Conservation (phyloP, 345 rosid genomes). For the Barbarea vulgaris region DNA sequence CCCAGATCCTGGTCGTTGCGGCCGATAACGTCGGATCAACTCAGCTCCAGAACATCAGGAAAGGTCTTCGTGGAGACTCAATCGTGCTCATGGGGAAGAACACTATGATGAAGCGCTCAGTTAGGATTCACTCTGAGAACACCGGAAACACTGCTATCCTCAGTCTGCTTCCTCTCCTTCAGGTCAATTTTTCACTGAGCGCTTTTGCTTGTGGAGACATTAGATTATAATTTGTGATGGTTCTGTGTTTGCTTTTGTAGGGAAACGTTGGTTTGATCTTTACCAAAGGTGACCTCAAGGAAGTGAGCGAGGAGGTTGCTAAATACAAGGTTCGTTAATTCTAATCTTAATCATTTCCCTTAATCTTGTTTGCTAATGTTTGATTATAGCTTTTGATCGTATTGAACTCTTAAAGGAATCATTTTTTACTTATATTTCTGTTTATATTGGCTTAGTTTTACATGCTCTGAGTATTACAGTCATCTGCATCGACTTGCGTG, state of each 20-base stretch:
- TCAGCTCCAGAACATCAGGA: slow-evolving; percentile 81
- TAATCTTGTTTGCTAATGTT: too few relatives aligned
- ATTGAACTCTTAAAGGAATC: too few relatives aligned
- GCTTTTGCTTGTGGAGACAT: not conserved
- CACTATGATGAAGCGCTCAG: slow-evolving; percentile 92
- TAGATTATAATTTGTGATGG: not conserved
- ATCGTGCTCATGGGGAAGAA: slow-evolving; percentile 88
- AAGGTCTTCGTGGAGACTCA: slow-evolving; percentile 82
- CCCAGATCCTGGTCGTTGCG: slow-evolving; percentile 67
- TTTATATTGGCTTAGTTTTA: too few relatives aligned
- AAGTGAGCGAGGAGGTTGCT: slow-evolving; percentile 90
- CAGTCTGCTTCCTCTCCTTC: slow-evolving; percentile 76
- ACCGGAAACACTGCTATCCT: slow-evolving; percentile 63
- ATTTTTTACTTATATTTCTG: too few relatives aligned
- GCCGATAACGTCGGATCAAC: slow-evolving; percentile 90
- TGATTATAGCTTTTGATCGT: too few relatives aligned
- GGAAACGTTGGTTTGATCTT: slow-evolving; percentile 91
- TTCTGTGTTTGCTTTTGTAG: slow-evolving; percentile 36
- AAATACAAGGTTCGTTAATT: slow-evolving; percentile 70
- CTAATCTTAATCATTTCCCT: too few relatives aligned
- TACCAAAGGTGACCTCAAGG: slow-evolving; percentile 90
- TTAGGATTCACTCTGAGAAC: slow-evolving; percentile 72
- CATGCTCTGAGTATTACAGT: not conserved
- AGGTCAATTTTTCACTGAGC: slow-evolving; percentile 45
- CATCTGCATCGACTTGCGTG: not conserved